A percentile compares a stretch with the other conserved stretches of the same genome.
Evolutionary conservation across 306 rosid species (phyloP).

Genomic region (Delonix regia): DNA sequence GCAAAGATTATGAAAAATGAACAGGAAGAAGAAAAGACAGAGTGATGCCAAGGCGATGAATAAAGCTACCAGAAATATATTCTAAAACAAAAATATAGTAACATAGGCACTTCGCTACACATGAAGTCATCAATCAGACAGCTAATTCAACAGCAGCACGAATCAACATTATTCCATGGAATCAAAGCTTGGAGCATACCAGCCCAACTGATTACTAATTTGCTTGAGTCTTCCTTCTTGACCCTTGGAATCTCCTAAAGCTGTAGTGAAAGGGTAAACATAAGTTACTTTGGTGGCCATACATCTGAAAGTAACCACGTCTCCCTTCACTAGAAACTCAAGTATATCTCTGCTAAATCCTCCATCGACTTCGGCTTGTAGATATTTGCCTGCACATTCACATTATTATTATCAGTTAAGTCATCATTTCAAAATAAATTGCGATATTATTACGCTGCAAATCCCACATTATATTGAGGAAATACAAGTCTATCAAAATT

Average conservation of each 20-base stretch:
- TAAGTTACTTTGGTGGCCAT: constrained; percentile 85
- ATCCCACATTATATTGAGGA: not conserved
- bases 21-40: not conserved
- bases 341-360: constrained; percentile 79
- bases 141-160: not conserved
- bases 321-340: constrained; percentile 90
- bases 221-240: constrained; percentile 80
- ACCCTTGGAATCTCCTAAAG: constrained; percentile 92
- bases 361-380: constrained; percentile 91
- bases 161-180: constrained; percentile 52
- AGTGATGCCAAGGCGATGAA: constrained; percentile 17
- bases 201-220: constrained; percentile 71
- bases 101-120: constrained; percentile 17
- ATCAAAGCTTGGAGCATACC: constrained; percentile 94
- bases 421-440: too few relatives aligned
- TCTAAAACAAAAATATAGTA: not conserved
- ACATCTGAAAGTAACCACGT: constrained; percentile 73
- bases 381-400: constrained; percentile 63
- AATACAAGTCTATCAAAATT: not conserved
- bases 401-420: constrained; percentile 27
- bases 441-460: not conserved
- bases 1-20: constrained; percentile 3
- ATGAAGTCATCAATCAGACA: not conserved
- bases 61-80: not conserved
- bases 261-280: constrained; percentile 90